Evolutionary conservation across 306 rosid species (phyloP).

Genomic region (Begonia peltatifolia): DNA sequence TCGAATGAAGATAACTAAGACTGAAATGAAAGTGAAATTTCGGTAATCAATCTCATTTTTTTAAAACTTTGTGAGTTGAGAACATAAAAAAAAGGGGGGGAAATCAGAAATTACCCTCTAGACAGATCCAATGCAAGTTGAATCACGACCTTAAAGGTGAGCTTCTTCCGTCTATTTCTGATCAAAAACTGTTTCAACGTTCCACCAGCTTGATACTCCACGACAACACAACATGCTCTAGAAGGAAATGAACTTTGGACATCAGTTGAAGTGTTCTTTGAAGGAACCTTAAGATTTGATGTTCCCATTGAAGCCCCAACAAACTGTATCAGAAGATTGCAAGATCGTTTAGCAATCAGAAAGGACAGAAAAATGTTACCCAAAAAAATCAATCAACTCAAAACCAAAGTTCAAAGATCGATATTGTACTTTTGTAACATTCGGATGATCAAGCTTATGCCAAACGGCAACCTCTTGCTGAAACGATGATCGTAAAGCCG

Average conservation of each 20-base stretch:
- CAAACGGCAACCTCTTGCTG: constrained; percentile 95
- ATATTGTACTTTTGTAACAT: constrained; percentile 65
- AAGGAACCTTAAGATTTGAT: constrained; percentile 45
- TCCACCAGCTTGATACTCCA: constrained; percentile 45
- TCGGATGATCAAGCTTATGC: constrained; percentile 92
- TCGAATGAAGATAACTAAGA: constrained; percentile 54
- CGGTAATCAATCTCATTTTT: not conserved
- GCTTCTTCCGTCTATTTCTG: constrained; percentile 36
- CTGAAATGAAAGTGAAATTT: constrained; percentile 15
- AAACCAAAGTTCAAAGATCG: constrained; percentile 6
- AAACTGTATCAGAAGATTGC: constrained; percentile 29
- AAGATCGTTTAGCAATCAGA: constrained; percentile 7
- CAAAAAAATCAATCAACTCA: too few species aligned
- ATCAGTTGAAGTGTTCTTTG: constrained; percentile 28
- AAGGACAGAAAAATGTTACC: not conserved
- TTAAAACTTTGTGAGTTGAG: too few species aligned
- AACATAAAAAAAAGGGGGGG: not conserved
- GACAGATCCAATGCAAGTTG: constrained; percentile 54
- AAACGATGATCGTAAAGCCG: constrained; percentile 75
- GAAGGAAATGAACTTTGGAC: constrained; percentile 26
- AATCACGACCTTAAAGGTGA: constrained; percentile 38
- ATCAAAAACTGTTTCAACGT: constrained; percentile 43
- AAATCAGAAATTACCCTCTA: constrained; percentile 30
- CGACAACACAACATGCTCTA: constrained; percentile 62
- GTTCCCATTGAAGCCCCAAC: constrained; percentile 70